A percentile compares a stretch with the other conserved stretches of the same genome.
phyloP scores from a whole-genome alignment of 495 filamentous ascomycete genomes.

The Cryomyces antarcticus region DNA sequence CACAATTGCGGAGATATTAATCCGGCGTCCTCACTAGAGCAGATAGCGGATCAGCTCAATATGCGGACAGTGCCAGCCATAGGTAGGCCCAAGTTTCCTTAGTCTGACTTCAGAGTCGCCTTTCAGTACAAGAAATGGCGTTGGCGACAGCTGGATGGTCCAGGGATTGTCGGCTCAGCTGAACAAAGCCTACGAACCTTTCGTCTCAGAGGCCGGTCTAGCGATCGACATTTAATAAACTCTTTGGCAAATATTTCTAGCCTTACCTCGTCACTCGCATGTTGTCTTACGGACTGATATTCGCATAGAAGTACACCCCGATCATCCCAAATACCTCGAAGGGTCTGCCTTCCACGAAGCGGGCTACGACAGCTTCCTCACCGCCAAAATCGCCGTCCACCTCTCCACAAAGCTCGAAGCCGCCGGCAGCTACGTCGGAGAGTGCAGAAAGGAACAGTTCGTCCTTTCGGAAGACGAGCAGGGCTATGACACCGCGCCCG shows the following conservation, averaged over 20 bases:
- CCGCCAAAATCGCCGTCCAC: slow-evolving; percentile 43
- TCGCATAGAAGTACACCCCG: slow-evolving; percentile 17
- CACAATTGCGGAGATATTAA: slow-evolving; percentile 30
- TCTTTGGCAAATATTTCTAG: background rate
- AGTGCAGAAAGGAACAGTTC: background rate
- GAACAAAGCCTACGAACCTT: too few species aligned
- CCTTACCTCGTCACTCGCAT: background rate
- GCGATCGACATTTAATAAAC: background rate
- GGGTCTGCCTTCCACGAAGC: slow-evolving; percentile 37
- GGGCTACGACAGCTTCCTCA: slow-evolving; percentile 53
- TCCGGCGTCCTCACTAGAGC: slow-evolving; percentile 28
- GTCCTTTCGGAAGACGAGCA: background rate
- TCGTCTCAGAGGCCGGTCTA: background rate
- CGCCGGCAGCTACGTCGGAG: slow-evolving; percentile 8
- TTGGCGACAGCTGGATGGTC: too few species aligned
- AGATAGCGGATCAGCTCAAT: slow-evolving; percentile 25
- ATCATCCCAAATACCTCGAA: slow-evolving; percentile 28
- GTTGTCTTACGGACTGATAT: too few species aligned
- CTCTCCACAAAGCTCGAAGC: slow-evolving; percentile 31
- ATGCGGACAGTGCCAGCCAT: slow-evolving; percentile 24
- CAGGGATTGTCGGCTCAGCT: too few species aligned
- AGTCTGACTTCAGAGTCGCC: background rate
- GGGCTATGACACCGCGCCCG: background rate
- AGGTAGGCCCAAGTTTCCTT: slow-evolving; percentile 13
- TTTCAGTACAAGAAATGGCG: background rate